Evolutionary conservation across 345 rosid species (phyloP).

Genomic region (Arabidopsis arenosa): DNA sequence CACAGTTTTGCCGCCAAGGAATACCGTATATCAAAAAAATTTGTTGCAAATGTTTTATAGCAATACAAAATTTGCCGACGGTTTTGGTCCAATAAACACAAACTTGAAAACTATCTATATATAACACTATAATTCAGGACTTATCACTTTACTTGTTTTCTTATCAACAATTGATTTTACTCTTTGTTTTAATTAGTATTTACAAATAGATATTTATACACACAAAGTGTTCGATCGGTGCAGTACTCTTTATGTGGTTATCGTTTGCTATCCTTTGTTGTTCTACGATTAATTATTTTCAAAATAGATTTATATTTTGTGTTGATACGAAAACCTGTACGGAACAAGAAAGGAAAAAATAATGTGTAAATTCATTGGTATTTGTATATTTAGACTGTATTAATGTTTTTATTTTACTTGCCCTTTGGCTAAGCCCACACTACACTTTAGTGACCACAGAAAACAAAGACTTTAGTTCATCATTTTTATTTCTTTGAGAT

Average conservation of each 20-base stretch:
- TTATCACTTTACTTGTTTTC: no score
- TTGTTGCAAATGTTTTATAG: no score
- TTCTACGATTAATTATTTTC: neutral
- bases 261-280: constrained; percentile 4
- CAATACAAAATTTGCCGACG: constrained; percentile 8
- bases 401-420: constrained; percentile 33
- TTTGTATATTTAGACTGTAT: constrained; percentile 38
- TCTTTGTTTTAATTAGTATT: neutral
- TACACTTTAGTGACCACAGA: constrained; percentile 49
- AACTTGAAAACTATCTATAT: neutral
- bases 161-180: neutral
- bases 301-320: neutral
- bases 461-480: constrained; percentile 37
- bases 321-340: constrained; percentile 26
- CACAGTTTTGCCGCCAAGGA: constrained; percentile 33
- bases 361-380: constrained; percentile 12
- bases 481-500: constrained; percentile 1
- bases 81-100: constrained; percentile 30
- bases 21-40: neutral
- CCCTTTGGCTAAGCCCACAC: constrained; percentile 46
- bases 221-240: neutral
- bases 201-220: neutral
- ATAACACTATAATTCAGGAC: no score
- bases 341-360: constrained; percentile 18
- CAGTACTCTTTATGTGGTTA: constrained; percentile 17